Evolutionary conservation across 2,329 filamentous ascomycete species (phyloP), one percentile per base, ranked within the genome.

Genomic region (Orbilia blumenaviensis): DNA sequence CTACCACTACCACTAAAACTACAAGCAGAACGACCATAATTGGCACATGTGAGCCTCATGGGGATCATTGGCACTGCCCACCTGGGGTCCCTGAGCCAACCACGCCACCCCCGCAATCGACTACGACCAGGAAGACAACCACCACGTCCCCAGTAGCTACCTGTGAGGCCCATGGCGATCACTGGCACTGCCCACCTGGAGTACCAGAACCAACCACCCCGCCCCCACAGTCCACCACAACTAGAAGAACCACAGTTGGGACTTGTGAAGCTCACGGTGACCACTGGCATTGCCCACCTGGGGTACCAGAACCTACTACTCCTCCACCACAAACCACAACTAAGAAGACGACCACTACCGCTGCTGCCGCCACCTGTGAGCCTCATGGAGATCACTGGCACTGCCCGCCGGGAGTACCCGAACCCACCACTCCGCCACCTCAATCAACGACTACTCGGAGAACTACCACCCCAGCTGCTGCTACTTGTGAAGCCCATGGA

Each of bases 21-120:
- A 56, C n/a, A n/a, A n/a, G n/a, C n/a, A n/a, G n/a, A n/a, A n/a
- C n/a, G n/a, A n/a, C n/a, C n/a, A n/a, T n/a, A n/a, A n/a, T n/a
- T n/a, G n/a, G n/a, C n/a, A n/a, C 50, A 12, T 56, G 50, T 56
- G 50, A 56, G 16, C 29, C 50, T 2, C 50, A 56, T 38, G 50
- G 32, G n/a, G 50, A 56, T 25, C 52, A 56, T n/a, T 56, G 52
- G 52, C 52, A 56, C 18, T 56, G 52, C 32, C 52, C 52, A 23
- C 52, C 52, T 8, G 52, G 52, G 3, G 32, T 56, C 1, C 52
- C 32, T n/a, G 52, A 56, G 48, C 48, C 48, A 1, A 54, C 48
- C 2, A 54, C 48, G 0, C 48, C 48, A 16, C 25, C 27, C 10
- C 2, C 48, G 2, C 25, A 32, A 23, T 12, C 27, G 2, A 54